Conservation (phyloP, 768 basidiomycete genomes). For the Boletus subparvulus region DNA sequence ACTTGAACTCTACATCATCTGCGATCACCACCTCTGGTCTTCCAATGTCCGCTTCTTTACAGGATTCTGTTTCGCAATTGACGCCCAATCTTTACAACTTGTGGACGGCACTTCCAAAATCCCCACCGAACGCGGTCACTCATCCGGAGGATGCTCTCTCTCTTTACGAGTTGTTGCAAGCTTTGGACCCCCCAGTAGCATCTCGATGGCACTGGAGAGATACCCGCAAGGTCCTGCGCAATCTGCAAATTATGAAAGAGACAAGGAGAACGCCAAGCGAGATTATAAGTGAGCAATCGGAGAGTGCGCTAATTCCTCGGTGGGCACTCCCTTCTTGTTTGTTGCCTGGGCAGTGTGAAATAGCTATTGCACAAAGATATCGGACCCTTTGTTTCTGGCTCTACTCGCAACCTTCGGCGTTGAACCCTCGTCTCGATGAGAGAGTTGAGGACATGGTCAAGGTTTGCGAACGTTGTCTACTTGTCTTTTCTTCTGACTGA, state of each 20-base stretch:
- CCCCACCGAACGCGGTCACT: constrained; percentile 53
- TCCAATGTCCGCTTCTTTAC: constrained; percentile 38
- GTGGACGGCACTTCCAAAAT: constrained; percentile 57
- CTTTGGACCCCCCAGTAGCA: constrained; percentile 72
- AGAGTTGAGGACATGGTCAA: constrained; percentile 90
- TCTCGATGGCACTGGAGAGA: constrained; percentile 96
- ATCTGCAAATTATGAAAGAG: constrained; percentile 74
- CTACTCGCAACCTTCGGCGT: constrained; percentile 61
- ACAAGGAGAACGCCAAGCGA: constrained; percentile 64
- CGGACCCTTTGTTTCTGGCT: constrained; percentile 90
- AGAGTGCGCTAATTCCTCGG: constrained; percentile 49
- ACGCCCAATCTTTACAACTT: constrained; percentile 48
- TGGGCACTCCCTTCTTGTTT: constrained; percentile 21
- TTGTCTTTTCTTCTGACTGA: background rate
- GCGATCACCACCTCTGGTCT: background rate
- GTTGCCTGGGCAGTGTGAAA: background rate
- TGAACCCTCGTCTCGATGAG: constrained; percentile 68
- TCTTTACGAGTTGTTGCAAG: constrained; percentile 64
- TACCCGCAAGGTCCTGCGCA: constrained; percentile 84
- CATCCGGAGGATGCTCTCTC: constrained; percentile 57
- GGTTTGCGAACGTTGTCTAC: constrained; percentile 38
- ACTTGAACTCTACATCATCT: constrained; percentile 10
- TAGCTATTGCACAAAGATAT: constrained; percentile 51
- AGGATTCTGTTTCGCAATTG: constrained; percentile 43
- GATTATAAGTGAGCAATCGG: constrained; percentile 62